These are phyloP conservation scores for Rhizomucor miehei DNA, from an alignment of 371 early-diverging fungal genomes.

Conservation along the genomic window DNA sequence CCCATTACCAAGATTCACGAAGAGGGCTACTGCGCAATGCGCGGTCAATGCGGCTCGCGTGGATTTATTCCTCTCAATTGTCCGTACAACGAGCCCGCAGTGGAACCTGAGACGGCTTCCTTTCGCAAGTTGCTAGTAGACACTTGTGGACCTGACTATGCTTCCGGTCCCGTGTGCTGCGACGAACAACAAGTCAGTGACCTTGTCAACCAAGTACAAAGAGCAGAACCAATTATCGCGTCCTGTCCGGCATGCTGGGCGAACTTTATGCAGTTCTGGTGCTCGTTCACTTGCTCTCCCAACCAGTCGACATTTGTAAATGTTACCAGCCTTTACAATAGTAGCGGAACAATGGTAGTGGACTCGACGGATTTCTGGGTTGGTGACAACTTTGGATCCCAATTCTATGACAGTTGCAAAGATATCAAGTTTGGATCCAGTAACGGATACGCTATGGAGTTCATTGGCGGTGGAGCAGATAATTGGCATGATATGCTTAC, in stretches of 20 bases:
- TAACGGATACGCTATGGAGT: slow-evolving; percentile 72
- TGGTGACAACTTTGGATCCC: slow-evolving; percentile 53
- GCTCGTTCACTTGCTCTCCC: slow-evolving; percentile 71
- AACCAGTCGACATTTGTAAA: slow-evolving; percentile 73
- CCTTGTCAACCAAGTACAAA: slow-evolving; percentile 50
- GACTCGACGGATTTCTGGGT: slow-evolving; percentile 60
- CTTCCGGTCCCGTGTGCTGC: slow-evolving; percentile 62
- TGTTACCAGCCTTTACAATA: slow-evolving; percentile 40
- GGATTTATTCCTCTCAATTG: slow-evolving; percentile 43
- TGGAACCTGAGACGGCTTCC: slow-evolving; percentile 35
- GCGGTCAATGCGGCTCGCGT: slow-evolving; percentile 51
- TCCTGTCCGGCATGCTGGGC: slow-evolving; percentile 80
- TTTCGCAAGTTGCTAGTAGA: slow-evolving; percentile 51
- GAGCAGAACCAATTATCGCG: slow-evolving; percentile 56
- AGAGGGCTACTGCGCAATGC: slow-evolving; percentile 63
- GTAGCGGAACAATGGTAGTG: slow-evolving; percentile 38
- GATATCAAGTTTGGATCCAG: slow-evolving; percentile 71
- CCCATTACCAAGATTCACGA: slow-evolving; percentile 29
- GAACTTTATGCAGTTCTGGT: slow-evolving; percentile 72
- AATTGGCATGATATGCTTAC: slow-evolving; percentile 64
- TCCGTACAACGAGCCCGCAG: slow-evolving; percentile 48
- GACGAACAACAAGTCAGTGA: slow-evolving; percentile 54
- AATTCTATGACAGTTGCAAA: slow-evolving; percentile 73
- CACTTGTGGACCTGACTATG: slow-evolving; percentile 58
- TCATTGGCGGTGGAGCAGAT: slow-evolving; percentile 74